Evolutionary conservation across 306 rosid species (phyloP).

Genomic region (Trifolium repens): DNA sequence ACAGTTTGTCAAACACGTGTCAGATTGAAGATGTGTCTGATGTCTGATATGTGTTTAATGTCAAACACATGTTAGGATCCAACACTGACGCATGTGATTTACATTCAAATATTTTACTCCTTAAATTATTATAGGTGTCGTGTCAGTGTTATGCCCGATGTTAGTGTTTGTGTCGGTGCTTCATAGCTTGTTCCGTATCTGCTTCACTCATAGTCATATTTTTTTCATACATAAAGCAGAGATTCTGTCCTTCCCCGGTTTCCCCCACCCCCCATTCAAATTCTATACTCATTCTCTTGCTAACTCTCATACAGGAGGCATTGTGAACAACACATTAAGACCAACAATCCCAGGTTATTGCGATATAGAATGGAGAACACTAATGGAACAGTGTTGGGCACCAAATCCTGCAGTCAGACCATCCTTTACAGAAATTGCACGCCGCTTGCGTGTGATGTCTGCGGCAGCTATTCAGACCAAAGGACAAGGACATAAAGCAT

Average conservation of each 20-base stretch:
- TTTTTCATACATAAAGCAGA: neutral
- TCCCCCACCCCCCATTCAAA: neutral
- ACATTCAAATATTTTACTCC: neutral
- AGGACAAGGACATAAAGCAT: constrained; percentile 73
- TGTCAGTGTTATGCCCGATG: neutral
- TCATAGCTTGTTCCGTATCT: neutral
- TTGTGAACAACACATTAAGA: constrained; percentile 90
- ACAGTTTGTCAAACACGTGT: too few species aligned
- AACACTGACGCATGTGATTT: neutral
- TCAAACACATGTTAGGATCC: neutral
- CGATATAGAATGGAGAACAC: constrained; percentile 79
- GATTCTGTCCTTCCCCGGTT: neutral
- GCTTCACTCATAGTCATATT: too few species aligned
- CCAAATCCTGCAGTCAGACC: constrained; percentile 92
- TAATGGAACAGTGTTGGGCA: constrained; percentile 99
- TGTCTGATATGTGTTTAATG: neutral
- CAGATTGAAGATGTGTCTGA: too few species aligned
- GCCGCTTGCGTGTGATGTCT: constrained; percentile 78
- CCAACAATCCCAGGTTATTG: constrained; percentile 84
- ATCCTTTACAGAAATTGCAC: constrained; percentile 84
- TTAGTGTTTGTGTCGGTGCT: neutral
- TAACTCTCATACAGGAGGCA: constrained; percentile 67
- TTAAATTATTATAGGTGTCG: neutral
- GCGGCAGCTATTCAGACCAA: constrained; percentile 72
- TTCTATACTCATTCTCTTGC: neutral